phyloP scores from a whole-genome alignment of 139 green algal species.

The Closterium sp. region DNA sequence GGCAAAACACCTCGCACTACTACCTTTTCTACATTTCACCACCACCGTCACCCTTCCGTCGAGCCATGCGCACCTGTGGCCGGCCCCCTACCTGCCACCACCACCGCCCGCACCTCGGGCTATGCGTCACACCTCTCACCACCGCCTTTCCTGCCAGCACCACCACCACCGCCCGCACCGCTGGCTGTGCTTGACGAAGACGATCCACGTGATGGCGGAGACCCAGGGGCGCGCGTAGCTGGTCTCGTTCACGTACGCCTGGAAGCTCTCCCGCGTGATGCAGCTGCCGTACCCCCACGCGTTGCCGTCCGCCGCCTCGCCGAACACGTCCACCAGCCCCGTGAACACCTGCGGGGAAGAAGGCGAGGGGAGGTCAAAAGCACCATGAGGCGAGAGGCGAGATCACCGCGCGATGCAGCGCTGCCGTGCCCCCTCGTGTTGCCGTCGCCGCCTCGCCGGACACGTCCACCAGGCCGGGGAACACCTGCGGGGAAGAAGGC shows the following conservation, averaged over 20 bases:
- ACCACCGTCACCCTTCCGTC: no score
- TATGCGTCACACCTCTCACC: no score
- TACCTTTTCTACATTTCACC: no score
- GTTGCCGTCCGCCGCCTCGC: not conserved
- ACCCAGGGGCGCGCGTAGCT: conserved; percentile 3
- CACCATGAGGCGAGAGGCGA: no score
- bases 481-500: not conserved
- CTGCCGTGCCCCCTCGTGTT: not conserved
- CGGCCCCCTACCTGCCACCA: no score
- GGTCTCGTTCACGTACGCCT: not conserved
- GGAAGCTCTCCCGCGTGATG: conserved; percentile 10
- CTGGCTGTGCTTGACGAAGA: conserved; percentile 1
- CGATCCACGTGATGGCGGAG: not conserved
- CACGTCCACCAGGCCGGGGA: not conserved
- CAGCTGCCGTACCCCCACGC: not conserved
- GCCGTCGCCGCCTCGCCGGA: not conserved
- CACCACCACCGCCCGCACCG: not conserved
- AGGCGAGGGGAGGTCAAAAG: not conserved
- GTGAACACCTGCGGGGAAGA: conserved; percentile 1
- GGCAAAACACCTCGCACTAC: no score
- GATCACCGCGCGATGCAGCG: not conserved
- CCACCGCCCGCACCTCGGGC: no score
- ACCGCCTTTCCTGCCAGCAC: no score
- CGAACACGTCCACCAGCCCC: not conserved
- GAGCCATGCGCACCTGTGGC: no score